Evolutionary conservation across 139 green algal genomes (phyloP).

Genomic region (Chlamydomonas incerta): DNA sequence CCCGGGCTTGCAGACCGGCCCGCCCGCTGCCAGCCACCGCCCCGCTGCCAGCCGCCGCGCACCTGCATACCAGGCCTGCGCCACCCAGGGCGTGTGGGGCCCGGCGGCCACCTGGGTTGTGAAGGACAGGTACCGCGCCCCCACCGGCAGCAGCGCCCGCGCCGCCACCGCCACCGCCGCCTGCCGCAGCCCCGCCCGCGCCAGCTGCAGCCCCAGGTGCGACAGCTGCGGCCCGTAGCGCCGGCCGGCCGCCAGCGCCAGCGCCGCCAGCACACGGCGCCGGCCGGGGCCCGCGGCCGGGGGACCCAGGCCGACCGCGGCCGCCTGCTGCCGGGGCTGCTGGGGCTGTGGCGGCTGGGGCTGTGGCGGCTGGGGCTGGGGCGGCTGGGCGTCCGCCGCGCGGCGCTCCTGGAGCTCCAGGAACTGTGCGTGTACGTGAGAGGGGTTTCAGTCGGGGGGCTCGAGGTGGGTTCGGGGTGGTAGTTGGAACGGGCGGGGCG

Average conservation of each 20-base stretch:
- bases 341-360: too few species aligned
- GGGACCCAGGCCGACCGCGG: too few species aligned
- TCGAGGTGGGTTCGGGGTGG: too few species aligned
- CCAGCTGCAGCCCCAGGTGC: constrained; percentile 1
- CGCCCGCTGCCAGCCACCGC: not conserved
- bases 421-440: too few species aligned
- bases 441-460: too few species aligned
- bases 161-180: constrained; percentile 22
- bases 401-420: too few species aligned
- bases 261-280: constrained; percentile 17
- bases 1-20: not conserved
- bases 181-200: not conserved
- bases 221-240: not conserved
- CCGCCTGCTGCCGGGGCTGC: too few species aligned
- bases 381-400: too few species aligned
- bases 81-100: not conserved
- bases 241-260: not conserved
- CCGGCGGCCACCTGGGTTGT: not conserved
- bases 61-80: constrained; percentile 19
- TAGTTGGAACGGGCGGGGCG: too few species aligned
- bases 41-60: not conserved
- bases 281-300: not conserved
- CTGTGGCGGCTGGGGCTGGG: too few species aligned
- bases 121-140: not conserved
- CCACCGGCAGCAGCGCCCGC: not conserved